Evolutionary conservation across 495 filamentous ascomycete species (phyloP), one percentile per base, ranked within the genome.

Genomic region (Hypomontagnella submonticulosa): DNA sequence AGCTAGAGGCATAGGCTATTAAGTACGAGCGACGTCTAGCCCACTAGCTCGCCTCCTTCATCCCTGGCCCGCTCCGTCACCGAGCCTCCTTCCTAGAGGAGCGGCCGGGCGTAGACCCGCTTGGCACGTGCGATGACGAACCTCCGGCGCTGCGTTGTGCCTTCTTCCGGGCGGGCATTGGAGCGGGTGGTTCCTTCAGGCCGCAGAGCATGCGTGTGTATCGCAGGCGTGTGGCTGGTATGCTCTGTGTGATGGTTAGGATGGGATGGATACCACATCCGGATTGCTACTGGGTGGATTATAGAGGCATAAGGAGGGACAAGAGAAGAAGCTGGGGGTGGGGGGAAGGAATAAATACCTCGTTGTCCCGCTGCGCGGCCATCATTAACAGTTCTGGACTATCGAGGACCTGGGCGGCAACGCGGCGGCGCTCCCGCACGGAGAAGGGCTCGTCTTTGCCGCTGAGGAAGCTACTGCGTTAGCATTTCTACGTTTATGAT

Each of bases 351-450:
- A 40, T 20, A 70, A 76, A 66, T 71, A 85, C 83, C 41, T 80
- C 75, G 46, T 70, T 76, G 34, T 78, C 77, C 34, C 76, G 72
- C 52, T 81, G 73, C 11, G 83, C 77, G 23, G 81, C 77, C 80
- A 84, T 84, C 77, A 83, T 83, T 19, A 86, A 70, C 52, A 83
- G 61, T 57, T 86, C 83, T 0, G 83, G 82, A 46, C 63, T 80
- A 46, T 83, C 77, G 0, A 86, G 71, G 20, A 82, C 76, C 16
- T 79, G 66, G 12, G 77, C 70, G 30, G 83, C 83, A 20, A 75
- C 64, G 34, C 76, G 70, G 2, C 79, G 79, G 9, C 71, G 71
- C 56, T 83, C 77, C 12, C 43, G 13, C 2, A 41, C 20, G 32
- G 60, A 61, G 54, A 73, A 81, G 16, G 77, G 52, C 55, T 75